Percentiles rank a stretch among this genome's conserved stretches.
Evolutionary conservation across 2,329 filamentous ascomycete genomes (phyloP).

Genomic region (Colletotrichum higginsianum): DNA sequence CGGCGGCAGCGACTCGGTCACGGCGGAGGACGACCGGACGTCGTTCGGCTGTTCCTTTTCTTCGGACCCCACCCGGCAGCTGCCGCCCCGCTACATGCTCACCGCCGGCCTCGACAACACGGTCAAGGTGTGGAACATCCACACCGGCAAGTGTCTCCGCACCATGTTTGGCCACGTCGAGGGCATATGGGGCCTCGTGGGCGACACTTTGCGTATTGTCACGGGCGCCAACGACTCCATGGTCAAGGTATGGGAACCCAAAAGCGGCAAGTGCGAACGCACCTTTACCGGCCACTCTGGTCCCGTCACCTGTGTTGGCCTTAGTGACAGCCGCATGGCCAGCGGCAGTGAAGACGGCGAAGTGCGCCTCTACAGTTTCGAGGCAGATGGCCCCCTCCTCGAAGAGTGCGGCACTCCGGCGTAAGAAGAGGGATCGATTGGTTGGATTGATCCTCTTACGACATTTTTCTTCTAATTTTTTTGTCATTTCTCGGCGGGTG

Average conservation of each 20-base stretch:
- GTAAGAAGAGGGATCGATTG: slow-evolving; percentile 47
- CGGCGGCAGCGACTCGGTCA: slow-evolving; percentile 30
- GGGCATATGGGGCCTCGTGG: slow-evolving; percentile 93
- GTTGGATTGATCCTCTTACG: background rate
- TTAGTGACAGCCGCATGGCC: slow-evolving; percentile 91
- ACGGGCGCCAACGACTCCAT: slow-evolving; percentile 93
- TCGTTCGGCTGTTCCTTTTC: slow-evolving; percentile 76
- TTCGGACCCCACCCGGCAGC: slow-evolving; percentile 72
- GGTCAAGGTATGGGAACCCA: slow-evolving; percentile 94
- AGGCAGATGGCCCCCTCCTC: slow-evolving; percentile 61
- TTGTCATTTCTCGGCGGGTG: slow-evolving; percentile 6
- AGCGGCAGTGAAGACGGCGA: slow-evolving; percentile 96
- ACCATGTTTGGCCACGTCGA: slow-evolving; percentile 98
- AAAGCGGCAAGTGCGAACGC: slow-evolving; percentile 90
- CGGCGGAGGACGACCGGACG: slow-evolving; percentile 61
- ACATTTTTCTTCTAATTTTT: background rate
- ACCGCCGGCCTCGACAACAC: slow-evolving; percentile 93
- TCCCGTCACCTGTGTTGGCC: slow-evolving; percentile 91
- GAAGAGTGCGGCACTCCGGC: slow-evolving; percentile 67
- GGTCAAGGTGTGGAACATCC: slow-evolving; percentile 84
- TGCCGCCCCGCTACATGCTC: slow-evolving; percentile 91
- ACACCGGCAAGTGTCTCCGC: slow-evolving; percentile 84
- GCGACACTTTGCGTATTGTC: slow-evolving; percentile 89
- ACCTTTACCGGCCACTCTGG: slow-evolving; percentile 93
- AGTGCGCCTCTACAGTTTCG: slow-evolving; percentile 87